Evolutionary conservation across 2,329 filamentous ascomycete genomes (phyloP).

Genomic region (Celoporthe dispersa): DNA sequence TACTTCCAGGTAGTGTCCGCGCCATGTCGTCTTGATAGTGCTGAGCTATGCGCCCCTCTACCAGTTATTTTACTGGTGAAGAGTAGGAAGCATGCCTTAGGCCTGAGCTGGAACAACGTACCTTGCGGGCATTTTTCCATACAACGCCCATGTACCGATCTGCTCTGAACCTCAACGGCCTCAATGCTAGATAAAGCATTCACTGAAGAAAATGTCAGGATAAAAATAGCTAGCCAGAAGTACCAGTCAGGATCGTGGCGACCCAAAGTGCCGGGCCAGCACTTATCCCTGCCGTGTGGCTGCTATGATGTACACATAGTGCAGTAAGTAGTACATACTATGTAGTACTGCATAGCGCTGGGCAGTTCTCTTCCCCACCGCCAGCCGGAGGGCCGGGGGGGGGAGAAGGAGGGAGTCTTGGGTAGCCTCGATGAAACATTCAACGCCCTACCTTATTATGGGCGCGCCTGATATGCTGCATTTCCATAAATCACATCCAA

Average conservation of each 20-base stretch:
- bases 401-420: too few species aligned
- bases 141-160: too few species aligned
- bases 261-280: neutral
- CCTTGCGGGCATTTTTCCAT: too few species aligned
- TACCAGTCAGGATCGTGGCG: neutral
- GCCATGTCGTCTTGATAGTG: too few species aligned
- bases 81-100: neutral
- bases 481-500: neutral
- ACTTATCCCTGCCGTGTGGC: neutral
- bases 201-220: slow-evolving; percentile 26
- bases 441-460: neutral
- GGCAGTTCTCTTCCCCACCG: neutral
- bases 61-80: neutral
- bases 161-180: too few species aligned
- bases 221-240: neutral
- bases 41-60: too few species aligned
- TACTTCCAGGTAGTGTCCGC: too few species aligned
- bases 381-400: neutral
- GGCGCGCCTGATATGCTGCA: neutral
- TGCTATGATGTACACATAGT: neutral
- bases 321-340: too few species aligned
- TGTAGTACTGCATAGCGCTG: neutral
- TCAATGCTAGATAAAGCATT: neutral
- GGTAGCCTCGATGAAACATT: neutral
- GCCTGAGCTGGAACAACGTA: neutral